A percentile compares a stretch with the other conserved stretches of the same genome.
Conservation (phyloP, 306 rosid species). For the Cotoneaster glaucophyllus region DNA sequence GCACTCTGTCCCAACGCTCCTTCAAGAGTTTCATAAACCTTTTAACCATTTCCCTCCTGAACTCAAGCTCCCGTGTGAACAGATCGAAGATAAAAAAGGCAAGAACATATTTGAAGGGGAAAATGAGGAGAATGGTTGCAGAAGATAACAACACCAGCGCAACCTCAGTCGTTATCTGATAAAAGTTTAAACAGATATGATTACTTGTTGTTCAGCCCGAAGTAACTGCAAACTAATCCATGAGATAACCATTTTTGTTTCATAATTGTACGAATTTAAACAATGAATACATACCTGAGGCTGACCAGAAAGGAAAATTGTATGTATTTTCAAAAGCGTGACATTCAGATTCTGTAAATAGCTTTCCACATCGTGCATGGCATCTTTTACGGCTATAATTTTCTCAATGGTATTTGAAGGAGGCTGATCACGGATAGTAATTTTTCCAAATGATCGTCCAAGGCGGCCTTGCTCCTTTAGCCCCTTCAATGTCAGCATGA, state of each 20-base stretch:
- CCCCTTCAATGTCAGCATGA: conserved; percentile 75
- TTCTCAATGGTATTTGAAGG: conserved; percentile 95
- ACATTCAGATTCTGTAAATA: conserved; percentile 71
- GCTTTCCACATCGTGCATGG: conserved; percentile 79
- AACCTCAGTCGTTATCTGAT: conserved; percentile 82
- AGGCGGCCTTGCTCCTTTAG: conserved; percentile 97
- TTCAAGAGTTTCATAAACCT: conserved; percentile 49
- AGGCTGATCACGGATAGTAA: conserved; percentile 80
- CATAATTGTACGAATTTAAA: not conserved
- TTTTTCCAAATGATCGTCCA: conserved; percentile 76
- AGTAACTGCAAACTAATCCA: not conserved
- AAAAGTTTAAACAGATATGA: conserved; percentile 16
- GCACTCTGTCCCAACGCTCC: conserved; percentile 88
- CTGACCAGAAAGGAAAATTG: conserved; percentile 80
- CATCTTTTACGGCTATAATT: conserved; percentile 89
- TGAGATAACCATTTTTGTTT: not conserved
- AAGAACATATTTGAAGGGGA: conserved; percentile 78
- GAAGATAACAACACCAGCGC: conserved; percentile 62
- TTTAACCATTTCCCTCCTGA: conserved; percentile 71
- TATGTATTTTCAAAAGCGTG: conserved; percentile 65
- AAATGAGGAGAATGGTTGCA: conserved; percentile 48
- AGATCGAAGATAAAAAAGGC: conserved; percentile 66
- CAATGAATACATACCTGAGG: conserved; percentile 61
- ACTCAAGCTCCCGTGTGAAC: conserved; percentile 80
- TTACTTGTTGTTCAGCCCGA: not conserved